A percentile compares a stretch with the other conserved stretches of the same genome.
These are phyloP conservation scores for Ophiostoma ulmi DNA, from an alignment of 2,329 filamentous ascomycete species.

Conservation along the genomic window DNA sequence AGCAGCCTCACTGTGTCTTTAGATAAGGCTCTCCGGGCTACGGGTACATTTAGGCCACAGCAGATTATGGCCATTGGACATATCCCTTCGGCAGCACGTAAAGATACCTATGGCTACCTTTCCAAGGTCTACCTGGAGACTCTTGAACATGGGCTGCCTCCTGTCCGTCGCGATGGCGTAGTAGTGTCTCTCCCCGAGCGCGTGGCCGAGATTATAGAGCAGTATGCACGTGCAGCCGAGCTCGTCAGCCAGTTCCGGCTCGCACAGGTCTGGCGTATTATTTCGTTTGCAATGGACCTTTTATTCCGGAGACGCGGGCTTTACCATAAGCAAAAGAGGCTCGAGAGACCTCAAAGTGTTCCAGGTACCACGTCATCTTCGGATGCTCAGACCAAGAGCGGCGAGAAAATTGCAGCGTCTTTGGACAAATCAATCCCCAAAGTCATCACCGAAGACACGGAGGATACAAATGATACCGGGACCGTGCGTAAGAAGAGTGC, in stretches of 20 bases:
- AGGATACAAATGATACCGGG: not conserved
- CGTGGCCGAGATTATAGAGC: slow-evolving; percentile 49
- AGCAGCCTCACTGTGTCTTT: slow-evolving; percentile 39
- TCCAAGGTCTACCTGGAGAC: slow-evolving; percentile 53
- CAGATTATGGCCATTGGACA: slow-evolving; percentile 60
- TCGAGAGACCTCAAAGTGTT: slow-evolving; percentile 25
- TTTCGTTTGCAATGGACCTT: slow-evolving; percentile 52
- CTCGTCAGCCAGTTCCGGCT: slow-evolving; percentile 53
- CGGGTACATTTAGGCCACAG: slow-evolving; percentile 53
- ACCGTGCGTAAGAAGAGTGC: slow-evolving; percentile 6
- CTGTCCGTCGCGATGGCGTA: slow-evolving; percentile 31
- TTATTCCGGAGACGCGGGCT: slow-evolving; percentile 52
- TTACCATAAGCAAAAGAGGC: slow-evolving; percentile 51
- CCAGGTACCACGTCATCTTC: not conserved
- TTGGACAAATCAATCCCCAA: not conserved
- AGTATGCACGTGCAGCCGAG: slow-evolving; percentile 55
- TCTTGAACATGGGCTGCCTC: slow-evolving; percentile 47
- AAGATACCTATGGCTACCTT: slow-evolving; percentile 52
- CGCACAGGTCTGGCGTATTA: slow-evolving; percentile 59
- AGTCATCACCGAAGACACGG: not conserved
- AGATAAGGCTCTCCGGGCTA: slow-evolving; percentile 54
- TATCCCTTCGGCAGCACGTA: slow-evolving; percentile 48
- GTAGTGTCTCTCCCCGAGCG: slow-evolving; percentile 41
- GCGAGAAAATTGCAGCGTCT: not conserved
- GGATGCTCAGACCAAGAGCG: not conserved